Base-by-base conservation (phyloP, 148 eudicot species). In the Selenicereus undatus region DNA sequence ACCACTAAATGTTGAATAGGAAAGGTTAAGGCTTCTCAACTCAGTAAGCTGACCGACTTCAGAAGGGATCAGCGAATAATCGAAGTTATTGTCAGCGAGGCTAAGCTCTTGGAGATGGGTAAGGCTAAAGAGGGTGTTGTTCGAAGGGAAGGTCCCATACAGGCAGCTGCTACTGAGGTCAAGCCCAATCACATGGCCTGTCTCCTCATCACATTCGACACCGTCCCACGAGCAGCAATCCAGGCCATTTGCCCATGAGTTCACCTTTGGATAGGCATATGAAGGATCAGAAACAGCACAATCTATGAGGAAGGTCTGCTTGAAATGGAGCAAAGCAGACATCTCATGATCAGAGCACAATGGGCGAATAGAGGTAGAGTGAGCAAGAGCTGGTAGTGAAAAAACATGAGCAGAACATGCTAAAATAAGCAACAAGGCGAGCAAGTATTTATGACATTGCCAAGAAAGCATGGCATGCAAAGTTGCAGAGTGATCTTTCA, bases 211-310 rank as follows among this genome's bases (percentile, higher is more conserved):
- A 45, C 87, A 88, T 65, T 36, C n/a, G 30, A 86, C 90, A 10
- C 88, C 87, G 43, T 86, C 86, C 88, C 87, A 84, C 3, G 32
- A 76, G 82, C 88, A 86, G 26, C 90, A 88, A 68, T 79, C 58
- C 18, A 14, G 11, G 6, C 17, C 73, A 78, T 43, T 22, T 16
- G 3, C 8, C 84, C 82, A 83, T 7, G 75, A 74, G 0, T 79
- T 66, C 50, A 74, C 22, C 75, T 83, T 78, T 26, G 77, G 64
- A 8, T 58, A 42, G 4, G 77, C 71, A n/a, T 21, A 26, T 26
- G 30, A 7, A 45, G 20, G 0, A 5, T 1, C 0, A 13, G 60
- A 65, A 10, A 1, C 7, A 76, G 60, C 20, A 13, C 60, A 54
- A 54, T 54, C 60, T 16, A 54, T 4, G 17, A 12, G 60, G 60